A percentile compares a stretch with the other conserved stretches of the same genome.
These are phyloP conservation scores for Suhomyces chickasaworum DNA, from an alignment of 1,139 yeast genomes.

Conservation along the genomic window DNA sequence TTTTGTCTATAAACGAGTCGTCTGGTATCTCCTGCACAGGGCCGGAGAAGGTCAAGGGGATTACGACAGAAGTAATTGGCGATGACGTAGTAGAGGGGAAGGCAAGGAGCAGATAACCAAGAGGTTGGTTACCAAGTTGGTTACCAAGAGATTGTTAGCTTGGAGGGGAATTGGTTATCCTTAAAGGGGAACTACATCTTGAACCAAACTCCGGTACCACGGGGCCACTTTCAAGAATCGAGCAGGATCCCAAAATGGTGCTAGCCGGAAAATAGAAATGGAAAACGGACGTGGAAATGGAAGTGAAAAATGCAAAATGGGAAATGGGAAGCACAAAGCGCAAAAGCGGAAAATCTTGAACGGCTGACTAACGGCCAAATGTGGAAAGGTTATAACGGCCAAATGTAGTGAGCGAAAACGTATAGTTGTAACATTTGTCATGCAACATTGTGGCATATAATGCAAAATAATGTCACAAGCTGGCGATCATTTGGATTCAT, in stretches of 20 bases:
- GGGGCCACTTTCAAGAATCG: background rate
- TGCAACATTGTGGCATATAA: too few relatives aligned
- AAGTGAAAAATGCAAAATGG: too few relatives aligned
- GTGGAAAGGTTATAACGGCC: background rate
- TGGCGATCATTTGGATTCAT: too few relatives aligned
- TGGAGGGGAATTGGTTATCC: background rate
- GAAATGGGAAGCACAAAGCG: too few relatives aligned
- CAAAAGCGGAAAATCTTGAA: background rate
- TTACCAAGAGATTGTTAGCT: too few relatives aligned
- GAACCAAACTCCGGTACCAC: too few relatives aligned
- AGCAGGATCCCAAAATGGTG: background rate
- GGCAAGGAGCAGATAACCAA: background rate
- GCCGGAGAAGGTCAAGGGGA: background rate
- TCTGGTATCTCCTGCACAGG: background rate
- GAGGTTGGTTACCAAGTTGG: too few relatives aligned
- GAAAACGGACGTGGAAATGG: too few relatives aligned
- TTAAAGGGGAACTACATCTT: background rate
- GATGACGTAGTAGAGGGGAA: background rate
- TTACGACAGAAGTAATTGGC: background rate
- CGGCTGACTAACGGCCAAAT: background rate
- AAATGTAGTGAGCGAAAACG: too few relatives aligned
- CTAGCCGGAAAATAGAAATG: background rate
- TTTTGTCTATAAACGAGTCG: background rate
- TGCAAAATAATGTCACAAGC: too few relatives aligned
- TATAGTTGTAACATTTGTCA: too few relatives aligned